Conservation (phyloP, 441 rosid species). For the Omphalea diandra region DNA sequence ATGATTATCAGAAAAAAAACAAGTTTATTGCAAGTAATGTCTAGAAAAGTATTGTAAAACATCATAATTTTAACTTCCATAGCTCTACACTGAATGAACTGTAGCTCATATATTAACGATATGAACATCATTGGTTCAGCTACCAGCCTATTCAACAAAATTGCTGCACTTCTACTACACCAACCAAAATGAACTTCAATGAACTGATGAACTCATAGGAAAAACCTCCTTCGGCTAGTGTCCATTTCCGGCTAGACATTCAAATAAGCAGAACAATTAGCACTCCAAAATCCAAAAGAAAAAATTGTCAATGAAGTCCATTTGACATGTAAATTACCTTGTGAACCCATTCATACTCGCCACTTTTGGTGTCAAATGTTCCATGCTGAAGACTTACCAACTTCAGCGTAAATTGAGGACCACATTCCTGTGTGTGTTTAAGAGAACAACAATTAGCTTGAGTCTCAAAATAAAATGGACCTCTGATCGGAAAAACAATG, state of each 20-base stretch:
- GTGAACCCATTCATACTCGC: conserved; percentile 95
- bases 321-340: conserved; percentile 52
- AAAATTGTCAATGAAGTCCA: background rate
- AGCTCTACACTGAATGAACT: background rate
- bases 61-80: too few species aligned
- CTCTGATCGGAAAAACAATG: background rate
- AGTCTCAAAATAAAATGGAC: background rate
- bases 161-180: background rate
- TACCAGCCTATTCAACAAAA: conserved; percentile 6
- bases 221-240: conserved; percentile 92
- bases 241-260: conserved; percentile 84
- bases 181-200: background rate
- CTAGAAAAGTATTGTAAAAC: too few species aligned
- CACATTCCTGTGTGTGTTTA: conserved; percentile 64
- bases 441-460: background rate
- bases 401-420: conserved; percentile 87
- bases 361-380: conserved; percentile 78
- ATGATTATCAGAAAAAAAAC: too few species aligned
- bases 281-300: background rate
- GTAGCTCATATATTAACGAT: too few species aligned
- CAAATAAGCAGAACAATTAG: conserved; percentile 17
- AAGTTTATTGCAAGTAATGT: too few species aligned
- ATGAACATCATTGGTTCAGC: conserved; percentile 1
- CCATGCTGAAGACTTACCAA: conserved; percentile 78
- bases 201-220: conserved; percentile 46